These are phyloP conservation scores for Pythium sp. DNA, from an alignment of 352 stramenopile genomes.

Conservation along the genomic window DNA sequence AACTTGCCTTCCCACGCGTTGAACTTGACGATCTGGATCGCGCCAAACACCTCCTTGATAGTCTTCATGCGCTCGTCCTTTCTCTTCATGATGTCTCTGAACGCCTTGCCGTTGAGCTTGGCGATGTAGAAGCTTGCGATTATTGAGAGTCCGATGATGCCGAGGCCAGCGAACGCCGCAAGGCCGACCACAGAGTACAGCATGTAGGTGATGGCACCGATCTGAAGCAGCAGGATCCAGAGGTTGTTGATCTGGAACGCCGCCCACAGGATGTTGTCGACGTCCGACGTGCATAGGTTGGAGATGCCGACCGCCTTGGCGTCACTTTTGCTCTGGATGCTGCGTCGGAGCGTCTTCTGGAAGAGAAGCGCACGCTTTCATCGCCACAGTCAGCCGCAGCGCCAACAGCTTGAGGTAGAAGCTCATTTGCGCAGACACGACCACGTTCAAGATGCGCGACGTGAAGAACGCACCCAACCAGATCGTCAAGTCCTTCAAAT, in stretches of 20 bases:
- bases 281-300: conserved; percentile 93
- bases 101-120: conserved; percentile 18
- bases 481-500: conserved; percentile 23
- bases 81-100: conserved; percentile 30
- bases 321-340: conserved; percentile 18
- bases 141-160: conserved; percentile 20
- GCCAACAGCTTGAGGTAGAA: conserved; percentile 14
- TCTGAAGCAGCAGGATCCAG: conserved; percentile 43
- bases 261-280: conserved; percentile 44
- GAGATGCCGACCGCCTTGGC: conserved; percentile 64
- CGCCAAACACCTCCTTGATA: neutral
- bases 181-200: conserved; percentile 30
- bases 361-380: conserved; percentile 40
- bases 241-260: conserved; percentile 64
- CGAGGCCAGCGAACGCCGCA: conserved; percentile 40
- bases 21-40: neutral
- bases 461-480: conserved; percentile 48
- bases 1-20: neutral
- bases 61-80: conserved; percentile 2
- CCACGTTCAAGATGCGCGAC: conserved; percentile 27
- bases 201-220: conserved; percentile 32
- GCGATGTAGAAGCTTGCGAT: no score
- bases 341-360: conserved; percentile 32
- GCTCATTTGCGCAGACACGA: conserved; percentile 19
- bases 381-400: conserved; percentile 30